phyloP scores from a whole-genome alignment of 768 basidiomycete species.

The Suillus clintonianus region DNA sequence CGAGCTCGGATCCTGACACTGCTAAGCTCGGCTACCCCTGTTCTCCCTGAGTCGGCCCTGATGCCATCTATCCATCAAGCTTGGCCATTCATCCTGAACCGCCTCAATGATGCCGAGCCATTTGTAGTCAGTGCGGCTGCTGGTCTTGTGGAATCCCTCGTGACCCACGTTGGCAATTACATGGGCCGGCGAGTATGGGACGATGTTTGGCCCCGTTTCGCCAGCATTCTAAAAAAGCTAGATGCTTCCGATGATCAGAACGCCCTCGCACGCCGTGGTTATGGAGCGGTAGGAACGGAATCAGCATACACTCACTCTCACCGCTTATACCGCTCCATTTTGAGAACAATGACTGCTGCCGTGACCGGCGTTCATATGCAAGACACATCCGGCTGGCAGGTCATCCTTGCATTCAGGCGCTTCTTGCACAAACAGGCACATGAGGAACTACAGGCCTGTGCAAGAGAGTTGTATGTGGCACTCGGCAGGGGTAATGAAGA shows the following conservation, averaged over 20 bases:
- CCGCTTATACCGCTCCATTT: constrained; percentile 72
- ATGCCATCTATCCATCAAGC: constrained; percentile 84
- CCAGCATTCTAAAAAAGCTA: constrained; percentile 56
- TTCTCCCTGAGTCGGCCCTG: constrained; percentile 71
- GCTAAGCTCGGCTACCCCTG: constrained; percentile 70
- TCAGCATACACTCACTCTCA: constrained; percentile 82
- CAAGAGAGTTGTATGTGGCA: constrained; percentile 62
- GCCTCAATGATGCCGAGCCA: constrained; percentile 70
- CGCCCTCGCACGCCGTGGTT: constrained; percentile 63
- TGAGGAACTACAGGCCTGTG: constrained; percentile 70
- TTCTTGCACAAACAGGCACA: constrained; percentile 72
- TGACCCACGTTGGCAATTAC: constrained; percentile 73
- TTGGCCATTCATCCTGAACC: constrained; percentile 93
- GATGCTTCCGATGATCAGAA: constrained; percentile 63
- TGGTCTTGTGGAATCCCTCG: constrained; percentile 69
- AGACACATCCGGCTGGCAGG: constrained; percentile 79
- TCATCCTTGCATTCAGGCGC: constrained; percentile 71
- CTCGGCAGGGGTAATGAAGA: constrained; percentile 70
- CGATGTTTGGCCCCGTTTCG: constrained; percentile 90
- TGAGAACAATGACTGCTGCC: constrained; percentile 72
- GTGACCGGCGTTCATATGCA: constrained; percentile 67
- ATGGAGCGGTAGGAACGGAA: constrained; percentile 56
- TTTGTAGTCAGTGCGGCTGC: constrained; percentile 83
- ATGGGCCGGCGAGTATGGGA: constrained; percentile 88
- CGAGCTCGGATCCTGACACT: constrained; percentile 81